These are phyloP conservation scores for Verticillium nubilum DNA, from an alignment of 2,329 filamentous ascomycete genomes.

Conservation along the genomic window DNA sequence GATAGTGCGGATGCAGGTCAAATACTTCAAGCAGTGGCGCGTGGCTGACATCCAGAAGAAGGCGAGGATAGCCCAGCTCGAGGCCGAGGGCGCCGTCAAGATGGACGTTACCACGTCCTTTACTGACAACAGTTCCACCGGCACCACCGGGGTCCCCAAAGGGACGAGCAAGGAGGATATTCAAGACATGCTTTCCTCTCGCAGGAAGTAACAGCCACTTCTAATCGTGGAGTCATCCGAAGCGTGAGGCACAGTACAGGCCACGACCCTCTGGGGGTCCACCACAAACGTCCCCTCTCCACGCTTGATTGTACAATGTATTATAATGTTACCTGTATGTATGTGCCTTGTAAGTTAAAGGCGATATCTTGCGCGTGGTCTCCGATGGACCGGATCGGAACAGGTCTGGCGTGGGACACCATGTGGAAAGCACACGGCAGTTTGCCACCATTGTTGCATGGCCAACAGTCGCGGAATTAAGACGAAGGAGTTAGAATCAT, in stretches of 20 bases:
- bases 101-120: constrained; percentile 39
- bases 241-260: not conserved
- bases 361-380: not conserved
- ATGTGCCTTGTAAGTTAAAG: not conserved
- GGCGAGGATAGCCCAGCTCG: constrained; percentile 68
- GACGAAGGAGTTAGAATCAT: not conserved
- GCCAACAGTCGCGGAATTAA: not conserved
- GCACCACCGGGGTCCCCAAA: constrained; percentile 8
- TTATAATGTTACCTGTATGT: not conserved
- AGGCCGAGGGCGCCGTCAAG: constrained; percentile 64
- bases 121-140: constrained; percentile 8
- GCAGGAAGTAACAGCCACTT: constrained; percentile 17
- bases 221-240: not conserved
- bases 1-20: constrained; percentile 55
- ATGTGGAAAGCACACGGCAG: not conserved
- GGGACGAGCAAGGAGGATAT: constrained; percentile 29
- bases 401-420: not conserved
- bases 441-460: not conserved
- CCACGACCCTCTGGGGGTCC: not conserved
- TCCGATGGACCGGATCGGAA: not conserved
- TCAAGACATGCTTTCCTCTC: constrained; percentile 30
- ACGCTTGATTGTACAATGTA: not conserved
- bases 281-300: not conserved
- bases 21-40: constrained; percentile 96
- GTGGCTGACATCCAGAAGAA: constrained; percentile 89